phyloP scores from a whole-genome alignment of 768 basidiomycete species.

The Agaricus bisporus region DNA sequence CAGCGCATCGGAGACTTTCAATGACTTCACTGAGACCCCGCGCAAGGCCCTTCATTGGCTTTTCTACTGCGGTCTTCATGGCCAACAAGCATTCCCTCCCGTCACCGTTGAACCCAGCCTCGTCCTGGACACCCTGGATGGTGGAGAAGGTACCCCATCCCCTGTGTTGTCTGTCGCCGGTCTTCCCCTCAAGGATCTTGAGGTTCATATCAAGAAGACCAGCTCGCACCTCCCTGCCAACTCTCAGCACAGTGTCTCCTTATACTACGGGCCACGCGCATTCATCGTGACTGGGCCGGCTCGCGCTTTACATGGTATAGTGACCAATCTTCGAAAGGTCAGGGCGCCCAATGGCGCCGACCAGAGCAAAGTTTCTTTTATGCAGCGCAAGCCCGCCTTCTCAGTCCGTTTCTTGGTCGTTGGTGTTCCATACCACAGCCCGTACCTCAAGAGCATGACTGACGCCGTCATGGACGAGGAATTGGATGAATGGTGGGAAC shows the following conservation, averaged over 20 bases:
- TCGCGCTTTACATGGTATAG: constrained; percentile 89
- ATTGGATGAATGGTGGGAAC: constrained; percentile 75
- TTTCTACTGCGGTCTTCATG: constrained; percentile 90
- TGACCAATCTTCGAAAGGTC: constrained; percentile 84
- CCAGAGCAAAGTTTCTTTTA: constrained; percentile 91
- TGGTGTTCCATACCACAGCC: constrained; percentile 93
- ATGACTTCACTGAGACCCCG: constrained; percentile 69
- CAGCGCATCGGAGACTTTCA: constrained; percentile 70
- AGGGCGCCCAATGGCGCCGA: constrained; percentile 83
- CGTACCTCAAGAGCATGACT: constrained; percentile 69
- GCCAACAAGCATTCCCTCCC: constrained; percentile 91
- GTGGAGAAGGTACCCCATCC: constrained; percentile 88
- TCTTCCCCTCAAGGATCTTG: constrained; percentile 66
- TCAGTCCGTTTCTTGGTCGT: constrained; percentile 92
- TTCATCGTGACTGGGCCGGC: constrained; percentile 93
- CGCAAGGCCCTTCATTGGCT: constrained; percentile 86
- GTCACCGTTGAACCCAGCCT: constrained; percentile 85
- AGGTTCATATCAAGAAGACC: constrained; percentile 78
- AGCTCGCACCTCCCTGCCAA: constrained; percentile 79
- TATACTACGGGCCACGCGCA: constrained; percentile 86
- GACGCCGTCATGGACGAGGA: constrained; percentile 75
- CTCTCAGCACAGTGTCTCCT: constrained; percentile 76
- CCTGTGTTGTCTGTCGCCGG: constrained; percentile 94
- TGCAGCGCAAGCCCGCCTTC: constrained; percentile 92
- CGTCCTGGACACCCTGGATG: constrained; percentile 81